Percentiles rank a stretch among this genome's conserved stretches.
Evolutionary conservation across 2,329 filamentous ascomycete genomes (phyloP).

Genomic region (Periconia sp.): DNA sequence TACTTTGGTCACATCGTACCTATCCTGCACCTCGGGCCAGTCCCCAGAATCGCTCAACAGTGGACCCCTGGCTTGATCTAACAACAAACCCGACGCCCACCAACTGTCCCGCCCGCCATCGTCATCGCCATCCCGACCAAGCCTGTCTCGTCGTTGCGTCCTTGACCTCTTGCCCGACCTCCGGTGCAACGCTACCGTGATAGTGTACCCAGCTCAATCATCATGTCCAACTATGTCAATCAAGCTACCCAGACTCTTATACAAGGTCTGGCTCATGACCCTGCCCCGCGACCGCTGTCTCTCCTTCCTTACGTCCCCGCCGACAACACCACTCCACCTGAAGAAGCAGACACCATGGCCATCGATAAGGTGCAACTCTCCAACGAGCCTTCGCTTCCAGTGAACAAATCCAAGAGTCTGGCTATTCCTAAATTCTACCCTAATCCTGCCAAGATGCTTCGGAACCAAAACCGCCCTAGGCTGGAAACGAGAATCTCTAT

Average conservation of each 20-base stretch:
- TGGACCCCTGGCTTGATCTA: no score
- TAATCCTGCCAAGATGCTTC: slow-evolving; percentile 21
- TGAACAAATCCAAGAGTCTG: slow-evolving; percentile 4
- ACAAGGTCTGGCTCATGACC: slow-evolving; percentile 31
- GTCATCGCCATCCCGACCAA: no score
- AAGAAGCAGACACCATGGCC: slow-evolving; percentile 21
- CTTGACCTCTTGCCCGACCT: neutral
- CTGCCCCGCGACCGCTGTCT: slow-evolving; percentile 23
- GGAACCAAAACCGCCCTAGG: slow-evolving; percentile 23
- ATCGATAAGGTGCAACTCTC: slow-evolving; percentile 23
- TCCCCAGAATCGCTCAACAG: no score
- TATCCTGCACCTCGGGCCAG: no score
- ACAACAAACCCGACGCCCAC: no score
- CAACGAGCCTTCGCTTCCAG: slow-evolving; percentile 7
- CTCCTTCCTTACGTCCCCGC: slow-evolving; percentile 19
- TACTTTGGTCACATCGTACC: no score
- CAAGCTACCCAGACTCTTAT: slow-evolving; percentile 33
- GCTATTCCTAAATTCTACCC: slow-evolving; percentile 1
- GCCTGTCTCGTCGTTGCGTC: no score
- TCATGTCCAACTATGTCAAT: slow-evolving; percentile 34
- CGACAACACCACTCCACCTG: slow-evolving; percentile 32
- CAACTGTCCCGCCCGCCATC: no score
- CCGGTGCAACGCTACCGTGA: neutral
- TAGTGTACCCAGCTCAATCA: slow-evolving; percentile 3
- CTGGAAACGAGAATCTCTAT: slow-evolving; percentile 29